These are phyloP conservation scores for Picea sitchensis DNA, from an alignment of 75 land plant genomes.

Conservation along the genomic window DNA sequence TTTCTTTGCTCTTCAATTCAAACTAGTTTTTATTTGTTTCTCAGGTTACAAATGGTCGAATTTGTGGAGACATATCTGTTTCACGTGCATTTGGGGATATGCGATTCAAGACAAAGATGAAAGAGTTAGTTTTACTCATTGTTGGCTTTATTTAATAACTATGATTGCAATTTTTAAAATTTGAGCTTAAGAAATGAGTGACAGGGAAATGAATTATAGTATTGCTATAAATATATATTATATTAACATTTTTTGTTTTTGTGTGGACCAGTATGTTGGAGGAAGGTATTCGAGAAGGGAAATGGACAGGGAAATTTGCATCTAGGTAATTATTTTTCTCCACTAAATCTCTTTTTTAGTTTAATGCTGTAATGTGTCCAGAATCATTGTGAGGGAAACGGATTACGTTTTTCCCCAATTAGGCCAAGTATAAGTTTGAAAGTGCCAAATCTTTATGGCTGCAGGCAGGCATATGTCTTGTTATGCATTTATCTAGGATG, in stretches of 20 bases:
- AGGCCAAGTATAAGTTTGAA: background rate
- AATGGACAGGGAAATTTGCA: slow-evolving; percentile 75
- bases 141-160: background rate
- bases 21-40: slow-evolving; percentile 1
- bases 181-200: background rate
- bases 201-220: background rate
- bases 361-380: background rate
- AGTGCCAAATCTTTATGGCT: background rate
- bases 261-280: slow-evolving; percentile 65
- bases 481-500: background rate
- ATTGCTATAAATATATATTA: background rate
- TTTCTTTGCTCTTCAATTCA: background rate
- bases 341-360: background rate
- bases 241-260: background rate
- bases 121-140: slow-evolving; percentile 38
- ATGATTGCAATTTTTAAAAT: background rate
- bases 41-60: slow-evolving; percentile 83
- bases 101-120: slow-evolving; percentile 77
- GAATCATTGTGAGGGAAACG: background rate
- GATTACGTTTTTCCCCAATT: background rate
- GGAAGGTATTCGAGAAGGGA: slow-evolving; percentile 70
- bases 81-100: slow-evolving; percentile 98
- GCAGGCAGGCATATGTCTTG: too few species aligned
- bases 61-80: slow-evolving; percentile 91
- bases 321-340: slow-evolving; percentile 44